Evolutionary conservation across 2,329 filamentous ascomycete species (phyloP), one percentile per base, ranked within the genome.

Genomic region (Tolypocladium ovalisporum): DNA sequence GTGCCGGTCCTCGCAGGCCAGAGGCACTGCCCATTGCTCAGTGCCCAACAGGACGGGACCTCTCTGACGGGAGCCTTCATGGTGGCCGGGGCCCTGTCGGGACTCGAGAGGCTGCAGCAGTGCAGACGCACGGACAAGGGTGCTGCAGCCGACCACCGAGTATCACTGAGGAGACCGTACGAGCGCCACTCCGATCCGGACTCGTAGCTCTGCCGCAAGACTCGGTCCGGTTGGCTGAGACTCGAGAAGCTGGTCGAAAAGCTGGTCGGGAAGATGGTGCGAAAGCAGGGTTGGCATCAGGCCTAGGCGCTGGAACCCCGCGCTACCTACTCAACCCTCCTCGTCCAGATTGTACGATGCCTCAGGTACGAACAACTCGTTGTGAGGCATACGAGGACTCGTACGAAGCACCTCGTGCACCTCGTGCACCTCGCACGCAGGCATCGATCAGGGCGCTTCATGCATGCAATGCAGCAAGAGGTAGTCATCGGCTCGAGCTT

Each of bases 1-100:
- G 63, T 62, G 62, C 64, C 61, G 62, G 63, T 56, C 58, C 56
- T 53, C 15, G n/a, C 12, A n/a, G 36, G 17, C 52, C 32, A n/a
- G 36, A 29, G 12, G 36, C 27, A 12, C 53, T 42, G 44, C 27
- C 44, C 19, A n/a, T n/a, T n/a, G n/a, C n/a, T n/a, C n/a, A n/a
- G n/a, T n/a, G 29, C n/a, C 47, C 29, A 34, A 9, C 29, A 47
- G 19, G 13, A 10, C 19, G 24, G 22, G 22, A 47, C 53, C 29
- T 24, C 53, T 32, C 17, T 51, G 47, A 9, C n/a, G n/a, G n/a
- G n/a, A 9, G 39, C 39, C 4, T n/a, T 42, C 19, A 7, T 17
- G 19, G 52, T 12, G 52, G n/a, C n/a, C n/a, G n/a, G n/a, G n/a
- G n/a, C 49, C 49, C n/a, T 52, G 52, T 5, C 32, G 32, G 9